These are phyloP conservation scores for Neonectria faginata DNA, from an alignment of 2,329 filamentous ascomycete species.

Conservation along the genomic window DNA sequence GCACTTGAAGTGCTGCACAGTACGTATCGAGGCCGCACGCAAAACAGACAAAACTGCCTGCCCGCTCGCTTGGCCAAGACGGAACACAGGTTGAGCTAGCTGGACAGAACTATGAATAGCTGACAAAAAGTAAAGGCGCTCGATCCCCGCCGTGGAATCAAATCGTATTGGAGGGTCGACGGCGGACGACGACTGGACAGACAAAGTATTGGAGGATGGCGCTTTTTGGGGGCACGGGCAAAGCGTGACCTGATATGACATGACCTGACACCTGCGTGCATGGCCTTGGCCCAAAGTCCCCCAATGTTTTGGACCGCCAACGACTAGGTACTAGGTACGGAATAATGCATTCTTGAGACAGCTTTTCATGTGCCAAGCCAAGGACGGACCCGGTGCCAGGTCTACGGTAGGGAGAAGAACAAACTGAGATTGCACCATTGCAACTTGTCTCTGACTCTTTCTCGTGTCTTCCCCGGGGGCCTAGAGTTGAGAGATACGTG, in stretches of 20 bases:
- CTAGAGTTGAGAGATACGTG: conserved; percentile 19
- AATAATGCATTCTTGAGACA: too few species aligned
- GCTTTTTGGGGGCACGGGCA: conserved; percentile 28
- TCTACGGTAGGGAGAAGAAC: background rate
- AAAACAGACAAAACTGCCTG: conserved; percentile 1
- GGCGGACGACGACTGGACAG: conserved; percentile 37
- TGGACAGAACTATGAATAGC: too few species aligned
- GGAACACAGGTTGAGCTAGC: conserved; percentile 16
- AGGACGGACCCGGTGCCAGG: background rate
- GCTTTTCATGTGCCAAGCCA: too few species aligned
- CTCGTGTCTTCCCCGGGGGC: conserved; percentile 8
- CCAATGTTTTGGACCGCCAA: background rate
- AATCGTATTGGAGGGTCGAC: conserved; percentile 41
- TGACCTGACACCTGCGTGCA: conserved; percentile 42
- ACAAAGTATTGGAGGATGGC: conserved; percentile 35
- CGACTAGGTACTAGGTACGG: background rate
- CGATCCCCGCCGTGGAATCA: conserved; percentile 23
- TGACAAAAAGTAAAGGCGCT: conserved; percentile 14
- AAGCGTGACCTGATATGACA: conserved; percentile 48
- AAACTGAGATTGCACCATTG: conserved; percentile 11
- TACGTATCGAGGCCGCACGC: conserved; percentile 6
- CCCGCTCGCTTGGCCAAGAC: conserved; percentile 17
- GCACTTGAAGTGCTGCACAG: conserved; percentile 18
- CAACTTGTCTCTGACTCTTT: conserved; percentile 6
- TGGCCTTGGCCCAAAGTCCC: conserved; percentile 23